These are phyloP conservation scores for Aspergillus spinulosporus DNA, from an alignment of 2,329 filamentous ascomycete genomes.

Conservation along the genomic window DNA sequence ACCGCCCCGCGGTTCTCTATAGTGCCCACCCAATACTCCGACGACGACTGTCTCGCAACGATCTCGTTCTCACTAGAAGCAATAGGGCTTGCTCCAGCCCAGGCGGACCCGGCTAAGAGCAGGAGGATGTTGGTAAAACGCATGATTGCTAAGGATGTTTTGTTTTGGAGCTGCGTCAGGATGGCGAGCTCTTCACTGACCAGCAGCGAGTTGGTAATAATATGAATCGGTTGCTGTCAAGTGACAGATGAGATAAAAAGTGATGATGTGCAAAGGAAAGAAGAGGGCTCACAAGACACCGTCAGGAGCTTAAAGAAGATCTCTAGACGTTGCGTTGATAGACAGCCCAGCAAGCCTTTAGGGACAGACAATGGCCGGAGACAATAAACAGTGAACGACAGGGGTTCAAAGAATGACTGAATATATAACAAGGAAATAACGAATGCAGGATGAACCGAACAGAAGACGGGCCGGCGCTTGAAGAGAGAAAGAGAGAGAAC, in stretches of 20 bases:
- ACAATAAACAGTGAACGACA: not conserved
- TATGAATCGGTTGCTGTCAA: constrained; percentile 3
- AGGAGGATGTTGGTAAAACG: constrained; percentile 36
- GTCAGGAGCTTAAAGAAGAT: constrained; percentile 11
- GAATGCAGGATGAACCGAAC: not conserved
- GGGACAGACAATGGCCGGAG: constrained; percentile 10
- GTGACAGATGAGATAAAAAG: constrained; percentile 14
- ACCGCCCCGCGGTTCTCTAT: constrained; percentile 69
- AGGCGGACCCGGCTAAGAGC: constrained; percentile 20
- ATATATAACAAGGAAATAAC: constrained; percentile 10
- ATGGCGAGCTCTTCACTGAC: constrained; percentile 27
- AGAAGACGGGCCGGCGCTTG: constrained; percentile 11
- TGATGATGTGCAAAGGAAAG: not conserved
- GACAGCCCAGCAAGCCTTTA: constrained; percentile 12
- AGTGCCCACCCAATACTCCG: constrained; percentile 69
- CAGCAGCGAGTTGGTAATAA: constrained; percentile 27
- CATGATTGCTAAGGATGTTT: constrained; percentile 22
- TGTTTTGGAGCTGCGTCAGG: constrained; percentile 24
- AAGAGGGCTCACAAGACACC: constrained; percentile 16
- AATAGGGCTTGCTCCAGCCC: constrained; percentile 31
- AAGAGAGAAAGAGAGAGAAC: constrained; percentile 10
- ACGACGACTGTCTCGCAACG: constrained; percentile 25
- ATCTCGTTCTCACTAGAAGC: constrained; percentile 18
- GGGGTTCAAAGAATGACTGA: constrained; percentile 2
- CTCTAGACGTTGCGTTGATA: not conserved